Evolutionary conservation across 2,329 filamentous ascomycete genomes (phyloP), one percentile per base, ranked within the genome.

Genomic region (Aspergillus carbonarius): DNA sequence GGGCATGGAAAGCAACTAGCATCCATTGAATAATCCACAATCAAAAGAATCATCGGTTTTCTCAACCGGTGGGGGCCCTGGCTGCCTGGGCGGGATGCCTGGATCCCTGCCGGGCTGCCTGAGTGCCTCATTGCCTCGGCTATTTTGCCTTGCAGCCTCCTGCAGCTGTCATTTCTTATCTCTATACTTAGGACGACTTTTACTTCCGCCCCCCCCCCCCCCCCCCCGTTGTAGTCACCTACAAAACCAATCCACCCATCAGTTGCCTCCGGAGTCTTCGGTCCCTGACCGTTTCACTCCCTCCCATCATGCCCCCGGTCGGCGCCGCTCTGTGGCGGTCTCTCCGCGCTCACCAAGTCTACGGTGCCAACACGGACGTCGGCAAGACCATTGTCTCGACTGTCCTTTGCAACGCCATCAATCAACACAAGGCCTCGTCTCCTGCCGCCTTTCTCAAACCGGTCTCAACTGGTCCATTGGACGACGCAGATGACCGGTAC

Each of bases 371-470:
- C 68, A 95, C 91, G 0, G 86, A 90, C 64, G 90, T 95, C 25
- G 91, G 91, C 63, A 96, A 96, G 79, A 96, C 91, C 0, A 85
- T 96, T 32, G 83, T 92, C 58, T 88, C 89, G 1, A 92, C 90
- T 0, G 75, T 92, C 12, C 79, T 96, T 3, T 89, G 86, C 72
- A 86, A 84, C 61, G 83, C 88, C 8, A 82, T 87, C 4, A 77
- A 76, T 37, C 78, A 76, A 25, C 75, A 76, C 27, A 69, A 68
- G 6, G 58, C 73, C 7, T 81, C 83, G 47, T 74, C 76, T 15
- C 56, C 60, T 18, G 82, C 87, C 1, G 80, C 83, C 10, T 96
- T 90, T 72, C 71, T 96, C 55, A 96, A 96, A 72, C 91, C 91
- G 0, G 87, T 96, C 1, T 93, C 90, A 1, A 95, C 91, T 0